Conservation (phyloP, 306 rosid genomes). For the Vigna mungo region DNA sequence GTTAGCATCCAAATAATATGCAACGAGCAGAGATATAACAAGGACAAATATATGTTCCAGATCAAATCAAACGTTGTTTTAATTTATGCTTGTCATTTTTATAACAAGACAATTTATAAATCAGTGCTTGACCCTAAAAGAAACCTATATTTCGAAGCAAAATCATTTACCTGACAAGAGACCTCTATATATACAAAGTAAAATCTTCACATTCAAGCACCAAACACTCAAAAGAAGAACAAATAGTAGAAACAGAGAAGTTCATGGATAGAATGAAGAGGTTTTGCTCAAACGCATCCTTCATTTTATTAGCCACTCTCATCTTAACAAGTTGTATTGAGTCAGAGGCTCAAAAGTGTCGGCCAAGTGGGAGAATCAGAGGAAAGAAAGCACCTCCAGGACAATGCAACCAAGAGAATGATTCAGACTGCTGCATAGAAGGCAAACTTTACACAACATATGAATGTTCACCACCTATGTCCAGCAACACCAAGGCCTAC, state of each 20-base stretch:
- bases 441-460: constrained; percentile 49
- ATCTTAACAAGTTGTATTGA: not conserved
- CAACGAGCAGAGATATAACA: no score
- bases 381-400: constrained; percentile 44
- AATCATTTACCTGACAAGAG: not conserved
- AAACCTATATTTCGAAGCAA: not conserved
- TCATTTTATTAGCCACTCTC: not conserved
- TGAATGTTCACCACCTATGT: constrained; percentile 51
- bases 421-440: constrained; percentile 50
- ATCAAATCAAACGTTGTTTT: no score
- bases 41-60: no score
- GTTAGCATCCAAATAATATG: no score
- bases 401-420: constrained; percentile 54
- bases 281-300: not conserved
- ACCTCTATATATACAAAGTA: constrained; percentile 9
- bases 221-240: no score
- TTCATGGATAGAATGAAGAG: not conserved
- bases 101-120: not conserved
- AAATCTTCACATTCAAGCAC: not conserved
- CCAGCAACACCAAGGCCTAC: constrained; percentile 42
- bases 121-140: not conserved
- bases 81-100: not conserved
- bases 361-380: constrained; percentile 35
- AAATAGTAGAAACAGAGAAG: not conserved
- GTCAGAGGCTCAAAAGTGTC: constrained; percentile 42